A percentile compares a stretch with the other conserved stretches of the same genome.
Conservation (phyloP, 2,329 filamentous ascomycete genomes). For the Apiospora sp. region DNA sequence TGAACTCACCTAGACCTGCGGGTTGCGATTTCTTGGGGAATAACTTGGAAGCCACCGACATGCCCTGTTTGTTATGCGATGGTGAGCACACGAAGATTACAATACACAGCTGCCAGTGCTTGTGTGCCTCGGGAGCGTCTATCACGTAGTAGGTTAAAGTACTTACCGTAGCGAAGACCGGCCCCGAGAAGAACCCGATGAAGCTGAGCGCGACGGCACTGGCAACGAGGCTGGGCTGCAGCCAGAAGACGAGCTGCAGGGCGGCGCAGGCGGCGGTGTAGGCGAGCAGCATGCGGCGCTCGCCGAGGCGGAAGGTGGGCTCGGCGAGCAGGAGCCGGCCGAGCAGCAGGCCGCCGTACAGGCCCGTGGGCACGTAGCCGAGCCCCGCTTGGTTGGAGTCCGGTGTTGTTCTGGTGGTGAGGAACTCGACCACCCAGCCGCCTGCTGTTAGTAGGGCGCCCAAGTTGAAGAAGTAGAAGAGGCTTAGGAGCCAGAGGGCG, state of each 20-base stretch:
- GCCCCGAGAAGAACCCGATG: conserved; percentile 62
- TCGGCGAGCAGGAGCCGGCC: conserved; percentile 66
- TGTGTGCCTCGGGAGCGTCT: neutral
- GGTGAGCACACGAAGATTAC: neutral
- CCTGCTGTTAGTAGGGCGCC: conserved; percentile 62
- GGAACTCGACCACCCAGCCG: conserved; percentile 72
- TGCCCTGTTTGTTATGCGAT: conserved; percentile 44
- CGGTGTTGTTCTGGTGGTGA: conserved; percentile 47
- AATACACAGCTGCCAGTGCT: neutral
- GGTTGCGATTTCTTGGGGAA: conserved; percentile 55
- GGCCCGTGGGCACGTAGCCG: conserved; percentile 69
- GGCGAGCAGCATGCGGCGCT: conserved; percentile 63
- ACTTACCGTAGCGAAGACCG: conserved; percentile 61
- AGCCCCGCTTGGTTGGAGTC: conserved; percentile 47
- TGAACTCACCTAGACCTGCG: conserved; percentile 53
- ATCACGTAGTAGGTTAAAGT: neutral
- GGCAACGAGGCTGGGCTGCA: conserved; percentile 68
- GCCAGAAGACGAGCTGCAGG: conserved; percentile 68
- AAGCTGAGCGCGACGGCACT: conserved; percentile 58
- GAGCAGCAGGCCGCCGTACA: conserved; percentile 64
- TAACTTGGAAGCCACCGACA: conserved; percentile 60
- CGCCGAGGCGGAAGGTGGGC: conserved; percentile 65
- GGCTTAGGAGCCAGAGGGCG: conserved; percentile 64
- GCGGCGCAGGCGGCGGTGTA: conserved; percentile 61
- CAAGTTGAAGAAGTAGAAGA: conserved; percentile 71